Evolutionary conservation across 2,329 filamentous ascomycete genomes (phyloP).

Genomic region (Fusarium verticillioides): DNA sequence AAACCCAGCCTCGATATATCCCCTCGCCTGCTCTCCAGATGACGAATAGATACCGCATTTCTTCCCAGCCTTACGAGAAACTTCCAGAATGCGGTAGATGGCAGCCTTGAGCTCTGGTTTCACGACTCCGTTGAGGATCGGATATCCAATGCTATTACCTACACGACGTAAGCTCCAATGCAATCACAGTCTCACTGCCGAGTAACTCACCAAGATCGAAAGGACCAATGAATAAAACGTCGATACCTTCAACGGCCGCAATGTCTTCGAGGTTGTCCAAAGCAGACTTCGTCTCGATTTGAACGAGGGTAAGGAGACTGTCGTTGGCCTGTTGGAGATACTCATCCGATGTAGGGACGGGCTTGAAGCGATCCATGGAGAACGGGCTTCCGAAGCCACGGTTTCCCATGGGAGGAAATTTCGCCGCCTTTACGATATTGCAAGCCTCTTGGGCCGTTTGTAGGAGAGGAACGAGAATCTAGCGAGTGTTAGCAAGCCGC

Average conservation of each 20-base stretch:
- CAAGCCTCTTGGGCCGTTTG: conserved; percentile 12
- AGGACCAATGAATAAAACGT: conserved; percentile 1
- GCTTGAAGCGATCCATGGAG: conserved; percentile 16
- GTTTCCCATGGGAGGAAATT: conserved; percentile 15
- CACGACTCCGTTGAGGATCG: conserved; percentile 9
- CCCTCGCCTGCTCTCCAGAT: neutral
- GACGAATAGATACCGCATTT: conserved; percentile 10
- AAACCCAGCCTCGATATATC: conserved; percentile 5
- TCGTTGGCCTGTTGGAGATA: conserved; percentile 18
- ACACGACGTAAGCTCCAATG: neutral
- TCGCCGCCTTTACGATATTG: conserved; percentile 5
- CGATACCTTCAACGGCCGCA: neutral
- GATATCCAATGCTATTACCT: conserved; percentile 16
- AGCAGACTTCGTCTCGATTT: conserved; percentile 17
- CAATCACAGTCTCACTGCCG: fast-evolving
- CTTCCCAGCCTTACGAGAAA: neutral
- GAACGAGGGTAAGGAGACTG: conserved; percentile 6
- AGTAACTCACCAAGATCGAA: conserved; percentile 7
- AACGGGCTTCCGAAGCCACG: conserved; percentile 15
- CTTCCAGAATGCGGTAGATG: neutral
- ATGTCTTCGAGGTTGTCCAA: conserved; percentile 10
- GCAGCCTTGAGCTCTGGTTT: neutral
- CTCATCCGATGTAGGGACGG: conserved; percentile 8
- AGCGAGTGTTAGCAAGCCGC: neutral
- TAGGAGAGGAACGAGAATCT: conserved; percentile 12